These are phyloP conservation scores for Allomyces arbusculus DNA, from an alignment of 192 early-diverging fungal genomes.

Conservation along the genomic window DNA sequence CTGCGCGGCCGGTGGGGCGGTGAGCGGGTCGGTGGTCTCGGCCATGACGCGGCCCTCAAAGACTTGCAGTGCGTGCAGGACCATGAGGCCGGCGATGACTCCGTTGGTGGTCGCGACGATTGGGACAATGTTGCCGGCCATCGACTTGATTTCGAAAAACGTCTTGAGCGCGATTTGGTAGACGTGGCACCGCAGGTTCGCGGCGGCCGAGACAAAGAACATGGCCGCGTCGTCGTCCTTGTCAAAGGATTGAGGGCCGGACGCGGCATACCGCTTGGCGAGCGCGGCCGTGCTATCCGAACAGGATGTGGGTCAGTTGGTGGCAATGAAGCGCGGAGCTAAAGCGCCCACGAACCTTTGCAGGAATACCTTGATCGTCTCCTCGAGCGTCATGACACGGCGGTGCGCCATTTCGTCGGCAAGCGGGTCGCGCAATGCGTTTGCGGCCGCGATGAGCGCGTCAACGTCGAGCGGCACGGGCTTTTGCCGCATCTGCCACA, in stretches of 20 bases:
- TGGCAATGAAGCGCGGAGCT: too few species aligned
- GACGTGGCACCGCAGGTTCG: slow-evolving; percentile 64
- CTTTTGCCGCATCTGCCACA: slow-evolving; percentile 58
- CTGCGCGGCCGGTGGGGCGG: slow-evolving; percentile 31
- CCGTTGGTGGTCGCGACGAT: slow-evolving; percentile 98
- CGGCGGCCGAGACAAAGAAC: slow-evolving; percentile 81
- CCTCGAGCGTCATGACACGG: slow-evolving; percentile 41
- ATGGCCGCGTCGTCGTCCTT: slow-evolving; percentile 87
- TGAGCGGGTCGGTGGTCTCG: slow-evolving; percentile 16
- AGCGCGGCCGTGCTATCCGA: slow-evolving; percentile 26
- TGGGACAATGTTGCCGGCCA: slow-evolving; percentile 98
- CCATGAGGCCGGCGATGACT: slow-evolving; percentile 82
- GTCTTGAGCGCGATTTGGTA: slow-evolving; percentile 65
- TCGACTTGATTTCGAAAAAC: slow-evolving; percentile 77
- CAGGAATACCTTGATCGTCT: slow-evolving; percentile 49
- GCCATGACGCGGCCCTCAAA: slow-evolving; percentile 10
- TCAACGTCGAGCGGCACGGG: slow-evolving; percentile 36
- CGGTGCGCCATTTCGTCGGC: slow-evolving; percentile 27
- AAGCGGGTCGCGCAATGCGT: too few species aligned
- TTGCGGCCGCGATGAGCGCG: too few species aligned
- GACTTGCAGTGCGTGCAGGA: slow-evolving; percentile 65
- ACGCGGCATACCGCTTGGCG: slow-evolving; percentile 16
- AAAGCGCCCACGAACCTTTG: slow-evolving; percentile 27
- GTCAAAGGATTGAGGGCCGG: slow-evolving; percentile 48
- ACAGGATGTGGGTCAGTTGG: background rate